Evolutionary conservation across 2,329 filamentous ascomycete genomes (phyloP), one percentile per base, ranked within the genome.

Genomic region (Calonectria honghensis): DNA sequence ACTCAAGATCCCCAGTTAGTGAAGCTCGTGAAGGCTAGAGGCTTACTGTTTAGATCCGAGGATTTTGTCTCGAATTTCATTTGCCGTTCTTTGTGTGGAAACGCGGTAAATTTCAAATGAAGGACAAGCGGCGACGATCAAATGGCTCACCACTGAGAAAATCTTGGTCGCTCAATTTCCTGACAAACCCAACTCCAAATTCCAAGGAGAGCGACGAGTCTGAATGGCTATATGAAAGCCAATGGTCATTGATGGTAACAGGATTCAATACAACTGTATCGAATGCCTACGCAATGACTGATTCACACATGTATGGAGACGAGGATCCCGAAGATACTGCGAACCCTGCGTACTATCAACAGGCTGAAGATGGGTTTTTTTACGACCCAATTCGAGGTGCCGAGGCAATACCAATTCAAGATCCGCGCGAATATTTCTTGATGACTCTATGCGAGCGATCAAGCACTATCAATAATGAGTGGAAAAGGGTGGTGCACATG

Each of bases 291-390:
- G 54, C 11, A 13, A 27, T 63, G 3, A 69, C 64, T 14, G 70
- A 73, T 35, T 68, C 70, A 4, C 69, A 73, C 27, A 48, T 73
- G 32, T 73, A 73, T 29, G 70, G 65, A 6, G 39, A 10, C 6
- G 65, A 64, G 2, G 41, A 59, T n/a, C 18, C 6, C 16, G 63
- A 64, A n/a, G 70, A 73, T 13, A 39, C 35, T 3, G 27, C 27
- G 18, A 71, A 61, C n/a, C 27, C 16, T 24, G 27, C n/a, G 5
- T 50, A 71, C 52, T 57, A 48, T 14, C 18, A 14, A 39, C 14
- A 14, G 10, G 2, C 1, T 16, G 9, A 61, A 71, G 31, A 39
- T 11, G 10, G 18, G 0, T 4, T 16, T 1, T 4, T 27, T 18
- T 5, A 4, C 2, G 69, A 71, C 48, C 69, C 69, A 6, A 71